Percentiles rank a stretch among this genome's conserved stretches.
Evolutionary conservation across 2,329 filamentous ascomycete genomes (phyloP).

Genomic region (Hypoxylon sp.): DNA sequence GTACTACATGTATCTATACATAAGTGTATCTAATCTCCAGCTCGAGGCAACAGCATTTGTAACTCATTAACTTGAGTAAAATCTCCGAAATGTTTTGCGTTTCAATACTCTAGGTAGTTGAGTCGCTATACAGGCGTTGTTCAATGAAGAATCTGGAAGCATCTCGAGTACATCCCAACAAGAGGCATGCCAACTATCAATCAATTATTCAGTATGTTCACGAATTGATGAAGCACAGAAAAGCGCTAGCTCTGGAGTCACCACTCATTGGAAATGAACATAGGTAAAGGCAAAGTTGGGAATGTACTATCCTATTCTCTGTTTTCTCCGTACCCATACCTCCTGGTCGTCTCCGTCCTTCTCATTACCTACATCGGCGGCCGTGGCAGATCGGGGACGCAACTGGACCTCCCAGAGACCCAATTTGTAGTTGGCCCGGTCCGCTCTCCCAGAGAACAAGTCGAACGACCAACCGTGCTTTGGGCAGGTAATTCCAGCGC

Average conservation of each 20-base stretch:
- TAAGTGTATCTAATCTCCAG: background rate
- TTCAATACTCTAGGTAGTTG: background rate
- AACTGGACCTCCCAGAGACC: slow-evolving; percentile 74
- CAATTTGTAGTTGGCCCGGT: slow-evolving; percentile 72
- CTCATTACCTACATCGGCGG: slow-evolving; percentile 15
- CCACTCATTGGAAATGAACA: background rate
- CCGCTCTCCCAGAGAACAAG: slow-evolving; percentile 70
- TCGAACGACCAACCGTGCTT: slow-evolving; percentile 81
- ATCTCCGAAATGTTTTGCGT: background rate
- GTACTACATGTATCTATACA: too few species aligned
- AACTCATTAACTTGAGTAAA: background rate
- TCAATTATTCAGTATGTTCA: too few species aligned
- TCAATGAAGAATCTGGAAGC: too few species aligned
- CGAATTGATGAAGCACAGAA: too few species aligned
- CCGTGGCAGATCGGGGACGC: slow-evolving; percentile 48
- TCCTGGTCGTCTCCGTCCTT: slow-evolving; percentile 40
- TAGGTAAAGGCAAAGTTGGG: background rate
- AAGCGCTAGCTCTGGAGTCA: background rate
- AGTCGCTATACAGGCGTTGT: too few species aligned
- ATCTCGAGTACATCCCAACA: too few species aligned
- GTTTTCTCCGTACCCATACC: slow-evolving; percentile 52
- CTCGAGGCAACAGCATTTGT: background rate
- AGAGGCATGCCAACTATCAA: too few species aligned
- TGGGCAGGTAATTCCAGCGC: slow-evolving; percentile 73
- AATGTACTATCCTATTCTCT: slow-evolving; percentile 48